A percentile compares a stretch with the other conserved stretches of the same genome.
Conservation (phyloP, 169 alveolate genomes). For the Ichthyophthirius multifiliis region DNA sequence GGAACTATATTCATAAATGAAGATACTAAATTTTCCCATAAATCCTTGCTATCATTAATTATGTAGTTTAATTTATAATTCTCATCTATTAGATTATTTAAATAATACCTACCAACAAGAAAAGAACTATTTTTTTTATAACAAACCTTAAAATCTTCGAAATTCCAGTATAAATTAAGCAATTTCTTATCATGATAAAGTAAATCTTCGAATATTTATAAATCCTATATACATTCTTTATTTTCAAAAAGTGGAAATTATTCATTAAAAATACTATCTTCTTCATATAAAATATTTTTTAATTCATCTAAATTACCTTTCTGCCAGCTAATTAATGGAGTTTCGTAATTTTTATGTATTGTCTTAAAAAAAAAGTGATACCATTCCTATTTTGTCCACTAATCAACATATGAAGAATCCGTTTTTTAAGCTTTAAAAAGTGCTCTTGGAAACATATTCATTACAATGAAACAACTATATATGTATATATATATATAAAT, state of each 20-base stretch:
- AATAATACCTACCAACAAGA: not conserved
- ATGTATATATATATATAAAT: no score
- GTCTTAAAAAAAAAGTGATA: not conserved
- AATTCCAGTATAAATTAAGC: not conserved
- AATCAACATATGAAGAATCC: not conserved
- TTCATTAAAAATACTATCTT: no score
- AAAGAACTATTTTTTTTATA: not conserved
- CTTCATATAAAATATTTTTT: no score
- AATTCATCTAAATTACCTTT: not conserved
- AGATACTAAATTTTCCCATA: not conserved
- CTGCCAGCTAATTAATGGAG: not conserved
- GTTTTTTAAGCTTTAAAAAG: not conserved
- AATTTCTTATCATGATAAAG: no score
- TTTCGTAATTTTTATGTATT: not conserved
- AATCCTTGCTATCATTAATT: not conserved
- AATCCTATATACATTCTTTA: no score
- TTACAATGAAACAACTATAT: not conserved
- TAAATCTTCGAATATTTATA: no score
- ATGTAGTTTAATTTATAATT: not conserved
- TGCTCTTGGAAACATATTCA: not conserved
- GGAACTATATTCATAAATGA: not conserved
- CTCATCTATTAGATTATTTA: not conserved
- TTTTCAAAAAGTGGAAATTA: no score
- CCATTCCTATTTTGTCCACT: not conserved
- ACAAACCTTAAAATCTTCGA: not conserved